phyloP scores from a whole-genome alignment of 2,329 filamentous ascomycete genomes.

The Aspergillus texensis region DNA sequence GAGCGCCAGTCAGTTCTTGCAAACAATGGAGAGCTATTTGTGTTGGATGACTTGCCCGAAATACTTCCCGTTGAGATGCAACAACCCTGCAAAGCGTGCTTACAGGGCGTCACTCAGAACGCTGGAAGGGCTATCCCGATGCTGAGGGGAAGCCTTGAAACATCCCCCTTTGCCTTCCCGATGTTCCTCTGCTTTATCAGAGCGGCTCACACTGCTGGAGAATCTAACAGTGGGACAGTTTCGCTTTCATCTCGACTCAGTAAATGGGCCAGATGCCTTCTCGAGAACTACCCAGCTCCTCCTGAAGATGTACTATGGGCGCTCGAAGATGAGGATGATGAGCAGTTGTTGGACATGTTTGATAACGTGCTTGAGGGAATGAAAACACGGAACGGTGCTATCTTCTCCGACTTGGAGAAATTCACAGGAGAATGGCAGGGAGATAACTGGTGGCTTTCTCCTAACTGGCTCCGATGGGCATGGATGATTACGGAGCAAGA shows the following conservation, averaged over 20 bases:
- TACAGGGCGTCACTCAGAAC: conserved; percentile 25
- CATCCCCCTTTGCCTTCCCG: conserved; percentile 31
- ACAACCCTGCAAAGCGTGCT: conserved; percentile 24
- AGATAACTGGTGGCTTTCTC: conserved; percentile 40
- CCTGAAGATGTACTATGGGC: conserved; percentile 35
- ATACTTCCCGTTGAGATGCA: conserved; percentile 34
- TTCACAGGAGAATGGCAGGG: conserved; percentile 25
- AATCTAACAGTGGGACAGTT: conserved; percentile 13
- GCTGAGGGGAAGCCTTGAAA: conserved; percentile 23
- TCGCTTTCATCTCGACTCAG: conserved; percentile 36
- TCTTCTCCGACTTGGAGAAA: conserved; percentile 19
- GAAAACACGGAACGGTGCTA: conserved; percentile 10
- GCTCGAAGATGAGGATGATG: conserved; percentile 32
- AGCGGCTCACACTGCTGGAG: conserved; percentile 24
- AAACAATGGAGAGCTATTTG: conserved; percentile 41
- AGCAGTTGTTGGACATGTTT: conserved; percentile 24
- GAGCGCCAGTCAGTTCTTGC: conserved; percentile 36
- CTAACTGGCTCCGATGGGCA: conserved; percentile 46
- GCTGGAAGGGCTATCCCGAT: conserved; percentile 23
- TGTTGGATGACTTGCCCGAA: conserved; percentile 31
- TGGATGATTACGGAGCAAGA: conserved; percentile 47
- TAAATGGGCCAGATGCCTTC: conserved; percentile 40
- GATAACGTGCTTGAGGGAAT: conserved; percentile 27
- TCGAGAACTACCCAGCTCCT: conserved; percentile 36
- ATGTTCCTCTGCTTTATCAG: conserved; percentile 39